These are phyloP conservation scores for Aegilops longissima DNA, from an alignment of 176 grass and related monocot genomes.

Conservation along the genomic window DNA sequence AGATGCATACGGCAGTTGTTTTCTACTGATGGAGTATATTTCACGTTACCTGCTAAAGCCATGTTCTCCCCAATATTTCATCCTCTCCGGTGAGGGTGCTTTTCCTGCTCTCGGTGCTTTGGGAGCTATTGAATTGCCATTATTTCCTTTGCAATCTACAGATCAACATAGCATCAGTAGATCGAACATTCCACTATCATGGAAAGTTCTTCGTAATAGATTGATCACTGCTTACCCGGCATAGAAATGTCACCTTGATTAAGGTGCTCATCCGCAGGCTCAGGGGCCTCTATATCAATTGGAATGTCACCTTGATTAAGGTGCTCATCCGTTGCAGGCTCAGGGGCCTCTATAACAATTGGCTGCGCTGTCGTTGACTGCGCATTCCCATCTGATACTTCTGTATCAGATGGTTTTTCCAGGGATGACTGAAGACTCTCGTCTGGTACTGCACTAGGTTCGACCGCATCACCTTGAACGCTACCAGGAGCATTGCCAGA, in stretches of 20 bases:
- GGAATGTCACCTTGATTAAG: slow-evolving; percentile 38
- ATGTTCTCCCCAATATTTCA: slow-evolving; percentile 81
- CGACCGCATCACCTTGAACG: neutral
- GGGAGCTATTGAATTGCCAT: slow-evolving; percentile 36
- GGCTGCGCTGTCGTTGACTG: slow-evolving; percentile 14
- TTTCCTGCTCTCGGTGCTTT: slow-evolving; percentile 57
- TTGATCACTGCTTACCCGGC: slow-evolving; percentile 47
- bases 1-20: neutral
- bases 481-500: slow-evolving; percentile 29
- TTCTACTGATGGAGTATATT: neutral
- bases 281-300: slow-evolving; percentile 32
- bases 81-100: slow-evolving; percentile 51
- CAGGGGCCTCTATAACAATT: slow-evolving; percentile 30
- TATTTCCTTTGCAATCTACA: slow-evolving; percentile 44
- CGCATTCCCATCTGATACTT: slow-evolving; percentile 15
- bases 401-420: slow-evolving; percentile 4
- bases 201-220: neutral
- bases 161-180: slow-evolving; percentile 13
- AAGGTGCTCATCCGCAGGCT: slow-evolving; percentile 37
- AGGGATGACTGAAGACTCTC: slow-evolving; percentile 12
- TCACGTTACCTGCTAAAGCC: slow-evolving; percentile 78
- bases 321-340: slow-evolving; percentile 45
- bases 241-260: slow-evolving; percentile 45
- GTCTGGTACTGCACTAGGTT: slow-evolving; percentile 24
- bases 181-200: neutral